phyloP scores from a whole-genome alignment of 768 basidiomycete genomes.

The Ramaria sp. region DNA sequence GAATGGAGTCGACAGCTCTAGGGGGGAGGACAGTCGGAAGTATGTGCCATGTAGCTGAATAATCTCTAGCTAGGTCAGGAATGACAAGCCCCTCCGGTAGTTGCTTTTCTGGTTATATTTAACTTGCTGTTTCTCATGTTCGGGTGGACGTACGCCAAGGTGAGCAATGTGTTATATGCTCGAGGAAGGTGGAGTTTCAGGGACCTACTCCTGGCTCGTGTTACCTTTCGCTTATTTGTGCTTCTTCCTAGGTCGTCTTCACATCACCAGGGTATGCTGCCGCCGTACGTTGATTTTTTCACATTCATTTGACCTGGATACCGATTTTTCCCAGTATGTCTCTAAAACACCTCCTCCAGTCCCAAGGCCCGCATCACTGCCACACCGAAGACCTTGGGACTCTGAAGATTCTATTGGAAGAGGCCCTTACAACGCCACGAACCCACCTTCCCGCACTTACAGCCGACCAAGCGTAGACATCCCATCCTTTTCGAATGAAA shows the following conservation, averaged over 20 bases:
- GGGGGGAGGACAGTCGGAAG: constrained; percentile 49
- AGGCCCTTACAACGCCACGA: not conserved
- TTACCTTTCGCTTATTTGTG: not conserved
- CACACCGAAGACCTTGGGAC: not conserved
- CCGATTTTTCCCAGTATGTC: constrained; percentile 15
- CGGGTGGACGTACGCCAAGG: constrained; percentile 72
- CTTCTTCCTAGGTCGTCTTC: constrained; percentile 40
- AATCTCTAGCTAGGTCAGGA: not conserved
- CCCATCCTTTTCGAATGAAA: not conserved
- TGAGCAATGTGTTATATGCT: constrained; percentile 20
- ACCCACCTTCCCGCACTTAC: not conserved
- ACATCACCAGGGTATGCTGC: constrained; percentile 61
- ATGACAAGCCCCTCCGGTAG: constrained; percentile 25
- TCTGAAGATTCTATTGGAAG: constrained; percentile 5
- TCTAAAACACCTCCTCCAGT: constrained; percentile 15
- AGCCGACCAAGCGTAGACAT: not conserved
- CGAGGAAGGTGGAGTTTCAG: not conserved
- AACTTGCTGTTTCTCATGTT: constrained; percentile 55
- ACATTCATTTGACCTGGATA: not conserved
- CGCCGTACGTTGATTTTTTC: constrained; percentile 32
- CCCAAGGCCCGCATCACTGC: constrained; percentile 1
- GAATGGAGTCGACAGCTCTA: constrained; percentile 28
- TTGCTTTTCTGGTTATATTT: constrained; percentile 56
- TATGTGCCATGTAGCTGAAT: constrained; percentile 32
- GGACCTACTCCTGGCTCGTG: not conserved